Conservation (phyloP, 768 basidiomycete species). For the Lactifluus pinguis region DNA sequence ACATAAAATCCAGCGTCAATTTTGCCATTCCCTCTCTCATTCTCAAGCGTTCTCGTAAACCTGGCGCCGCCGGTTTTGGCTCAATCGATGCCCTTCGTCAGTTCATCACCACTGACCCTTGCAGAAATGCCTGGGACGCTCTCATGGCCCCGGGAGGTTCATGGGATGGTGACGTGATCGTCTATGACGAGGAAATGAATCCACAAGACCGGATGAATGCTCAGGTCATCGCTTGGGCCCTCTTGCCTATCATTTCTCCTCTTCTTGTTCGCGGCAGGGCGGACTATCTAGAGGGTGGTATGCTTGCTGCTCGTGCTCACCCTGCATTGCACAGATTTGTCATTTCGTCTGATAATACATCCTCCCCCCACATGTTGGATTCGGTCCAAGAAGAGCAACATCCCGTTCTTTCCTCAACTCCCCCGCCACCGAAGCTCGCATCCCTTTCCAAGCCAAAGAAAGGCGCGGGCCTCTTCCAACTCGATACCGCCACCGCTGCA, state of each 20-base stretch:
- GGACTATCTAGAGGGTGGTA: constrained; percentile 67
- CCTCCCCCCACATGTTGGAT: constrained; percentile 22
- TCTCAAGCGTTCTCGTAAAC: constrained; percentile 73
- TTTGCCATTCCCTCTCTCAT: constrained; percentile 86
- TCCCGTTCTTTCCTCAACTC: constrained; percentile 4
- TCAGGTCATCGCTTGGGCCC: constrained; percentile 56
- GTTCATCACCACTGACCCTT: constrained; percentile 74
- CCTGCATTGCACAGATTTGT: constrained; percentile 46
- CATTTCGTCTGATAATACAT: constrained; percentile 25
- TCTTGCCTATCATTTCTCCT: constrained; percentile 54
- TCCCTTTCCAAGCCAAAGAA: constrained; percentile 24
- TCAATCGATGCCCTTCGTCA: constrained; percentile 62
- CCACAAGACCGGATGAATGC: constrained; percentile 47
- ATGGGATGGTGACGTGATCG: constrained; percentile 71
- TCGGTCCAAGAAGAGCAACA: constrained; percentile 24
- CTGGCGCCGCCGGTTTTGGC: constrained; percentile 50
- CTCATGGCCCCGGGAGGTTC: constrained; percentile 38
- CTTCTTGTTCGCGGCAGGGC: constrained; percentile 47
- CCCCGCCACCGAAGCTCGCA: constrained; percentile 14
- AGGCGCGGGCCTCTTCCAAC: constrained; percentile 53
- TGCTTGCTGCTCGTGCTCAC: constrained; percentile 52
- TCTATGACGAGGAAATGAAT: constrained; percentile 77
- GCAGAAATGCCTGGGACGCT: constrained; percentile 62
- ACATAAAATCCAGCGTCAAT: constrained; percentile 66
- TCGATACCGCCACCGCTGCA: constrained; percentile 48